These are phyloP conservation scores for Aspergillus sp. DNA, from an alignment of 2,329 filamentous ascomycete genomes.

Conservation along the genomic window DNA sequence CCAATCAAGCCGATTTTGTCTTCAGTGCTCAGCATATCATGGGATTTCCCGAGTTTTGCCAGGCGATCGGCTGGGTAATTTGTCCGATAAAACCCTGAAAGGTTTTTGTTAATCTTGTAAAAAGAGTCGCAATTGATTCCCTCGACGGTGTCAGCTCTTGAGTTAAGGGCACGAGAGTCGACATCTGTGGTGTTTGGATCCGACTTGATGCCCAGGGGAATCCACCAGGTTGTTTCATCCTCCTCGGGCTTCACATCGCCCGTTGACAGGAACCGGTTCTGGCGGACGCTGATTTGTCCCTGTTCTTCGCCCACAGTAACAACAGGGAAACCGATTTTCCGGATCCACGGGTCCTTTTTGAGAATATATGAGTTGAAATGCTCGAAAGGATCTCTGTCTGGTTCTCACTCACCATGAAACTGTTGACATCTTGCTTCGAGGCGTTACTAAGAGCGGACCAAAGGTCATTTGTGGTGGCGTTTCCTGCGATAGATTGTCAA, in stretches of 20 bases:
- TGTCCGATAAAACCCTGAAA: conserved; percentile 84
- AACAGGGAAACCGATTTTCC: conserved; percentile 89
- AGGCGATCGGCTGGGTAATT: conserved; percentile 86
- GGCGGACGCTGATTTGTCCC: conserved; percentile 72
- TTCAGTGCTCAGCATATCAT: conserved; percentile 68
- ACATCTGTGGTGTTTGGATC: conserved; percentile 59
- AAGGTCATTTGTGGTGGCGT: conserved; percentile 85
- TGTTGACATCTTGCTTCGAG: conserved; percentile 77
- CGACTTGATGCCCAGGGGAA: conserved; percentile 78
- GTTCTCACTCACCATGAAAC: conserved; percentile 60
- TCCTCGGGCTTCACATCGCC: conserved; percentile 89
- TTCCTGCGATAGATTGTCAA: conserved; percentile 32
- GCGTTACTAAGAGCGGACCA: conserved; percentile 84
- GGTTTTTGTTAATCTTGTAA: conserved; percentile 89
- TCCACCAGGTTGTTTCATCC: conserved; percentile 90
- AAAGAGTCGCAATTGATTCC: conserved; percentile 63
- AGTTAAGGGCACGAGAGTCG: conserved; percentile 61
- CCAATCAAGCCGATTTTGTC: conserved; percentile 92
- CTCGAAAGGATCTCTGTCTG: background rate
- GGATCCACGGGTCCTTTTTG: conserved; percentile 70
- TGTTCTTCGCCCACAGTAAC: conserved; percentile 78
- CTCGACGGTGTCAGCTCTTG: conserved; percentile 68
- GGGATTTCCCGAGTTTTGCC: conserved; percentile 68
- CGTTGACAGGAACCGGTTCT: conserved; percentile 83
- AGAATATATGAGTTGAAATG: conserved; percentile 6